Conservation (phyloP, 495 filamentous ascomycete species). For the Trichodelitschia bisporula region DNA sequence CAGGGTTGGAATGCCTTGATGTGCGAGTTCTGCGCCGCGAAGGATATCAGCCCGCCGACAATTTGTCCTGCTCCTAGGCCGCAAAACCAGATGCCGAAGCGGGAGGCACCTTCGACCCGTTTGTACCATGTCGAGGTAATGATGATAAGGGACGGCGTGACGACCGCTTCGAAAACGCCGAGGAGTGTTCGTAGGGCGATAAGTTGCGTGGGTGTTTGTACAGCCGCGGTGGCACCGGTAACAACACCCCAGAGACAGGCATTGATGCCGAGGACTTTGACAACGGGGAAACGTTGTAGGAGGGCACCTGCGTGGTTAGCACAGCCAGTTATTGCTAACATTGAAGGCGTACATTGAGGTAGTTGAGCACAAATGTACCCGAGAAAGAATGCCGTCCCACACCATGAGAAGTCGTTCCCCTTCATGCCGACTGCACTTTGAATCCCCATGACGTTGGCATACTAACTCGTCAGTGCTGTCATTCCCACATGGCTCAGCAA, state of each 20-base stretch:
- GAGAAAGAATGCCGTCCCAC: constrained; percentile 1
- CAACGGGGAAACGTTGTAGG: neutral
- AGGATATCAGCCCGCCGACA: constrained; percentile 1
- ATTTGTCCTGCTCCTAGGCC: neutral
- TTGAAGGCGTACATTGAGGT: too few relatives aligned
- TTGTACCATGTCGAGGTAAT: neutral
- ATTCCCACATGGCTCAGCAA: too few relatives aligned
- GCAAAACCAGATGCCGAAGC: neutral
- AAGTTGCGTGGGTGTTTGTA: neutral
- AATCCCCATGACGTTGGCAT: constrained; percentile 2
- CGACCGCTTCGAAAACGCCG: neutral
- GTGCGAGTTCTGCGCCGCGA: neutral
- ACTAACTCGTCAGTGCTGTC: too few relatives aligned
- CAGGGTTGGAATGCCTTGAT: neutral
- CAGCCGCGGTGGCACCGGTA: neutral
- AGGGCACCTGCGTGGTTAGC: too few relatives aligned
- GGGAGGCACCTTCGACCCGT: neutral
- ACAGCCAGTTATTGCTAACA: too few relatives aligned
- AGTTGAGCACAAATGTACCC: neutral
- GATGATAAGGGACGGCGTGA: neutral
- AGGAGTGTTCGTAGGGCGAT: neutral
- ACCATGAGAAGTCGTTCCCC: constrained; percentile 1
- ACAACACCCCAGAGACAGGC: neutral
- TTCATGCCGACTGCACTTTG: neutral
- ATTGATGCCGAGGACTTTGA: neutral